Evolutionary conservation across 805 yeast species (phyloP), one percentile per base, ranked within the genome.

Genomic region (Sungouiella blattae): DNA sequence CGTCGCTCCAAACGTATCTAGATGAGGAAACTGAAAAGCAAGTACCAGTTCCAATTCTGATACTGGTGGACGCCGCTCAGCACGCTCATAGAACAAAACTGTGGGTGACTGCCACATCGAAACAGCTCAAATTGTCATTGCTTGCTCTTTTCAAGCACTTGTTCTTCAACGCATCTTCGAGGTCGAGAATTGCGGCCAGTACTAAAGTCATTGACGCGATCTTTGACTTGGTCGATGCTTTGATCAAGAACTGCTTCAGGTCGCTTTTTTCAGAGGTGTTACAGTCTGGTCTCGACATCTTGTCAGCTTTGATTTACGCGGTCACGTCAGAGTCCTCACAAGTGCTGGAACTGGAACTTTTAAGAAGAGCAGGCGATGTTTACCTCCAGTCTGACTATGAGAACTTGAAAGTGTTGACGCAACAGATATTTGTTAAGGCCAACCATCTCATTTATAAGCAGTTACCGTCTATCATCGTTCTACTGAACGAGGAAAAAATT

Each of bases 41-140:
- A 1, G 12, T 15, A 5, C 27, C 27, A 6, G 22, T 18, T 18
- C 28, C 22, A 32, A 35, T 41, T 16, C 14, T 31, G 11, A 36
- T 45, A 1, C n/a, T n/a, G n/a, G n/a, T n/a, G n/a, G n/a, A n/a
- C n/a, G 26, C 37, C 4, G 26, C 42, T 2, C 23, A 32, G 3
- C 30, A 33, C n/a, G 26, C 11, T 4, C 51, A 46, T 26, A 37
- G 64, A 30, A 47, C 53, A 3, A 35, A 39, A 12, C 44, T 60
- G n/a, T 67, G 73, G 73, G 43, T 67, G 6, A 41, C 37, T 12
- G 69, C 70, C 1, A 61, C 69, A 2, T 52, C 69, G 1, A 58
- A 57, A 31, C 67, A 65, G 43, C 52, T 67, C 30, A 64, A 65
- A 33, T 30, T 63, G 2, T 52, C 69, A 0, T 44, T 67, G 32